These are phyloP conservation scores for Ehretia macrophylla DNA, from an alignment of 257 asterid species.

Conservation along the genomic window DNA sequence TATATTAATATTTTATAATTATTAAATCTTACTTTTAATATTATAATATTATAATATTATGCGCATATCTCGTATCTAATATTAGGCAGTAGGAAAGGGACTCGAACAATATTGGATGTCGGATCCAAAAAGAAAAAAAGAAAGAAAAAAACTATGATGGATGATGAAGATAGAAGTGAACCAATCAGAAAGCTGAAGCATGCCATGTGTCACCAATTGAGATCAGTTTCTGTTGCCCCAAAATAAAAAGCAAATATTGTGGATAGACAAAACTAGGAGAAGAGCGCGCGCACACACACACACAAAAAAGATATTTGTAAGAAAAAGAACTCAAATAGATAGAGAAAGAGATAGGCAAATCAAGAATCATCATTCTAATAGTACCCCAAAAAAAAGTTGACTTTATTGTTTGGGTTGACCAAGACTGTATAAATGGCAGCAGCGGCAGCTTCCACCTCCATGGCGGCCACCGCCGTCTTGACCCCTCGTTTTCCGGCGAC, in stretches of 20 bases:
- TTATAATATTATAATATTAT: too few species aligned
- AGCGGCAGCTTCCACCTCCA: conserved; percentile 86
- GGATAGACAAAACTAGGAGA: conserved; percentile 33
- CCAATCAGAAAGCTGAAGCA: conserved; percentile 44
- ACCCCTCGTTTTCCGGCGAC: conserved; percentile 46
- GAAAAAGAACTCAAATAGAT: conserved; percentile 11
- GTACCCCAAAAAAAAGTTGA: not conserved
- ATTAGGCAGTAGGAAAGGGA: too few species aligned
- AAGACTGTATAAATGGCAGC: conserved; percentile 34
- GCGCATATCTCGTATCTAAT: too few species aligned
- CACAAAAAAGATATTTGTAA: not conserved
- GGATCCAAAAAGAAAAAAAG: too few species aligned
- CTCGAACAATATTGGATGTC: too few species aligned
- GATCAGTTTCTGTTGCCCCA: conserved; percentile 29
- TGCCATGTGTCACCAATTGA: conserved; percentile 55
- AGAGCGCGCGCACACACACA: conserved; percentile 7
- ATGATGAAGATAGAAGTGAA: conserved; percentile 50
- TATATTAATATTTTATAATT: too few species aligned
- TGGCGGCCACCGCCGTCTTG: conserved; percentile 86
- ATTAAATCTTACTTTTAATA: too few species aligned
- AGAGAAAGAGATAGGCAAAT: conserved; percentile 7
- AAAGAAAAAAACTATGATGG: conserved; percentile 1
- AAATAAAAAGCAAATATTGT: conserved; percentile 22
- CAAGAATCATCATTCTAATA: conserved; percentile 26
- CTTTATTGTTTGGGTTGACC: conserved; percentile 1